Percentiles rank a stretch among this genome's conserved stretches.
Evolutionary conservation across 148 eudicot species (phyloP).

Genomic region (Fagopyrum tataricum): DNA sequence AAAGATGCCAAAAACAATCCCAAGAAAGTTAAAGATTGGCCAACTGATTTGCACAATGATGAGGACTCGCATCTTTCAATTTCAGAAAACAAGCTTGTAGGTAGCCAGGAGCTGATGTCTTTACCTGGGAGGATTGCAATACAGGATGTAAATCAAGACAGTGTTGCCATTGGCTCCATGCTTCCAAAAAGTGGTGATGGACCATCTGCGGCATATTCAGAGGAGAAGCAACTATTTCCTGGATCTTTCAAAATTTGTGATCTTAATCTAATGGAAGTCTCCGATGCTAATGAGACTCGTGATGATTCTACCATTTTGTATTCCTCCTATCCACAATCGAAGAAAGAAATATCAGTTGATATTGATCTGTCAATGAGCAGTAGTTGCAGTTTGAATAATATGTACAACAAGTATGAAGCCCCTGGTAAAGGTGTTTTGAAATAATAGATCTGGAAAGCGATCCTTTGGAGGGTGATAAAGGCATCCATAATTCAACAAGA

Average conservation of each 20-base stretch:
- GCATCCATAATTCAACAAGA: conserved; percentile 30
- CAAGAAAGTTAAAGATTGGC: conserved; percentile 65
- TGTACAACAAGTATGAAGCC: conserved; percentile 36
- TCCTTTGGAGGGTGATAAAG: conserved; percentile 43
- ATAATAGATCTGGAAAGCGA: conserved; percentile 85
- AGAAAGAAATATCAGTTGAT: conserved; percentile 36
- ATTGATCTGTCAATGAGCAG: conserved; percentile 69
- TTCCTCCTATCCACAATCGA: conserved; percentile 37
- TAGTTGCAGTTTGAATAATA: conserved; percentile 28
- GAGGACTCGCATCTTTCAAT: conserved; percentile 27
- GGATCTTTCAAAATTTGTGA: conserved; percentile 81
- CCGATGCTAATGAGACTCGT: conserved; percentile 55
- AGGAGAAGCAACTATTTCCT: conserved; percentile 77
- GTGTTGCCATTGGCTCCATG: conserved; percentile 29
- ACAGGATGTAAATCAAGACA: conserved; percentile 28
- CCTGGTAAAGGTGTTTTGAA: conserved; percentile 61
- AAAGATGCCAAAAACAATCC: conserved; percentile 30
- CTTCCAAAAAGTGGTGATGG: conserved; percentile 28
- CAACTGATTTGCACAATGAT: conserved; percentile 36
- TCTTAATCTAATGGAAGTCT: conserved; percentile 68
- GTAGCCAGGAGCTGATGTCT: conserved; percentile 22
- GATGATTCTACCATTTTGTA: conserved; percentile 30
- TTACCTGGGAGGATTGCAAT: conserved; percentile 22
- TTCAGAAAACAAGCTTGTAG: conserved; percentile 24
- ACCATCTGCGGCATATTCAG: conserved; percentile 30